phyloP scores from a whole-genome alignment of 1,284 basidiomycete species.

The Ceratobasidium sp. region DNA sequence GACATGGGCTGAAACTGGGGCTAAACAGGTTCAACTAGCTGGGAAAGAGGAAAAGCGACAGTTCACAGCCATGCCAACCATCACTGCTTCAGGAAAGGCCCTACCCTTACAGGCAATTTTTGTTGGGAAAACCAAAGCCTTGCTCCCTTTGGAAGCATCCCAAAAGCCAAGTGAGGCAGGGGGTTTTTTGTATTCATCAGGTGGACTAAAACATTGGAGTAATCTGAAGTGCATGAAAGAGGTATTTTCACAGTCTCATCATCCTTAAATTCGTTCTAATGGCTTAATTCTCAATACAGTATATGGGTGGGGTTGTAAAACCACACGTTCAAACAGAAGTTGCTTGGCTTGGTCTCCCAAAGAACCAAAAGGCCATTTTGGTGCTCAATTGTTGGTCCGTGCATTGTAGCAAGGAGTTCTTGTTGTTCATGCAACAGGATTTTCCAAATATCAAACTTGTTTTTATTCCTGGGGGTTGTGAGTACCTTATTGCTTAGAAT shows the following conservation, averaged over 20 bases:
- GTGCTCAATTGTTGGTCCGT: conserved; percentile 52
- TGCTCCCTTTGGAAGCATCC: not conserved
- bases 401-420: conserved; percentile 50
- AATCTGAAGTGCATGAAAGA: conserved; percentile 1
- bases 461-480: conserved; percentile 45
- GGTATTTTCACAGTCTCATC: not conserved
- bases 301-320: conserved; percentile 40
- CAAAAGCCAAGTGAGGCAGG: not conserved
- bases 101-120: conserved; percentile 32
- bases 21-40: conserved; percentile 18
- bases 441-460: conserved; percentile 43
- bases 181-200: not conserved
- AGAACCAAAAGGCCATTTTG: conserved; percentile 41
- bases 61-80: conserved; percentile 6
- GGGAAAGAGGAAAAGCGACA: conserved; percentile 31
- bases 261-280: not conserved
- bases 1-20: conserved; percentile 5
- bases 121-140: not conserved
- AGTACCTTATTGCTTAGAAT: not conserved
- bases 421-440: conserved; percentile 44
- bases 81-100: not conserved
- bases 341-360: not conserved
- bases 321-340: conserved; percentile 48
- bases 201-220: conserved; percentile 1
- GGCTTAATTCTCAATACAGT: not conserved